phyloP scores from a whole-genome alignment of 1,284 basidiomycete species.

The Cryptococcus sp. region DNA sequence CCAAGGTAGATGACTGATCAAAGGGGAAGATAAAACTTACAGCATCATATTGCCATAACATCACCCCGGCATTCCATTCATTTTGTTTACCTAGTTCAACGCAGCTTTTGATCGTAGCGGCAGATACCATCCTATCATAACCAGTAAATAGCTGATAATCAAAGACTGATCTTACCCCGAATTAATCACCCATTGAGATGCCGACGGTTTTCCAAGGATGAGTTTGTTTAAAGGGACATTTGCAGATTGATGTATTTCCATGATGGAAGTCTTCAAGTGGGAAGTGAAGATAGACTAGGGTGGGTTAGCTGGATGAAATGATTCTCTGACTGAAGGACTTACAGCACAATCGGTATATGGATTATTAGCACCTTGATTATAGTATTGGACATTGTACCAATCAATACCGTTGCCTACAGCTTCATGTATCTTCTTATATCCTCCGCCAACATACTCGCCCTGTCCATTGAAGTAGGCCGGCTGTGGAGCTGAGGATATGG shows the following conservation, averaged over 20 bases:
- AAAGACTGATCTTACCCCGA: neutral
- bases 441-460: conserved; percentile 2
- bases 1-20: too few species aligned
- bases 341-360: conserved; percentile 11
- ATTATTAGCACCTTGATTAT: conserved; percentile 23
- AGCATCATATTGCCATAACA: neutral
- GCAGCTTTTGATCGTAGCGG: neutral
- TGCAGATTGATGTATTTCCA: conserved; percentile 13
- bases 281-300: too few species aligned
- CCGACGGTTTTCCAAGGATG: conserved; percentile 27
- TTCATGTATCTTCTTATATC: conserved; percentile 14
- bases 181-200: neutral
- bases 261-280: too few species aligned
- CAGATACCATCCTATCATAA: neutral
- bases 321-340: too few species aligned
- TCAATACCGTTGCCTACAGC: conserved; percentile 20
- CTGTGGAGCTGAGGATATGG: neutral
- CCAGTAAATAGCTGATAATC: neutral
- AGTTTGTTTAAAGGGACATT: conserved; percentile 18
- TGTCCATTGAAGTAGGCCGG: neutral
- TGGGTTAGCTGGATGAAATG: too few species aligned
- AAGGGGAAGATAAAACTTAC: neutral
- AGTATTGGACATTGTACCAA: conserved; percentile 36
- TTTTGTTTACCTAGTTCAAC: neutral
- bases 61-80: neutral